phyloP scores from a whole-genome alignment of 768 basidiomycete genomes.

The Suillus fuscotomentosus region DNA sequence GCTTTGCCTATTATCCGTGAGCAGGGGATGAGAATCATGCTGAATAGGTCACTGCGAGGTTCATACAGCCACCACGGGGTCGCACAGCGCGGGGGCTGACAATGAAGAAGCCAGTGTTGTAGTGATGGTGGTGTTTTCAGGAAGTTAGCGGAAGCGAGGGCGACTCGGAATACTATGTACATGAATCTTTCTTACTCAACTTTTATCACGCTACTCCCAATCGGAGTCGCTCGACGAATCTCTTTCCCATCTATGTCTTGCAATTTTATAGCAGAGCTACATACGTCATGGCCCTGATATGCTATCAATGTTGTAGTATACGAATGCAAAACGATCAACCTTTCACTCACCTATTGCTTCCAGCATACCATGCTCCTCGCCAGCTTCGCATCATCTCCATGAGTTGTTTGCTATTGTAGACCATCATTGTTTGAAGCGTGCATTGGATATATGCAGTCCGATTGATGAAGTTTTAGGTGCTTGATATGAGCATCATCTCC shows the following conservation, averaged over 20 bases:
- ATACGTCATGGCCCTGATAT: neutral
- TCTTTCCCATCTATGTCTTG: neutral
- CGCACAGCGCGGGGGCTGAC: neutral
- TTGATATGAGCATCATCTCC: neutral
- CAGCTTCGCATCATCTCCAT: neutral
- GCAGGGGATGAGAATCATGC: neutral
- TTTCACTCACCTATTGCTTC: neutral
- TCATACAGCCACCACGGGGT: neutral
- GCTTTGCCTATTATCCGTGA: constrained; percentile 16
- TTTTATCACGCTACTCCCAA: neutral
- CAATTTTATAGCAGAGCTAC: neutral
- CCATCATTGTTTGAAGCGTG: neutral
- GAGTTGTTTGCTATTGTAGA: neutral
- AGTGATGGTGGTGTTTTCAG: neutral
- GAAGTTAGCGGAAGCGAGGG: neutral
- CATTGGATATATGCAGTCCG: neutral
- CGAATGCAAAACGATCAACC: neutral
- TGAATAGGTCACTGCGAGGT: neutral
- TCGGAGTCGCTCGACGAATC: neutral
- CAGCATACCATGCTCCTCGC: neutral
- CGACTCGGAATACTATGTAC: too few species aligned
- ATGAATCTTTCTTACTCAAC: neutral
- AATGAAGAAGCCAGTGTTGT: neutral
- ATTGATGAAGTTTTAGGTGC: neutral
- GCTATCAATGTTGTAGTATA: neutral